Base-by-base conservation (phyloP, 352 stramenopile genomes). In the Phytophthora tentaculata region DNA sequence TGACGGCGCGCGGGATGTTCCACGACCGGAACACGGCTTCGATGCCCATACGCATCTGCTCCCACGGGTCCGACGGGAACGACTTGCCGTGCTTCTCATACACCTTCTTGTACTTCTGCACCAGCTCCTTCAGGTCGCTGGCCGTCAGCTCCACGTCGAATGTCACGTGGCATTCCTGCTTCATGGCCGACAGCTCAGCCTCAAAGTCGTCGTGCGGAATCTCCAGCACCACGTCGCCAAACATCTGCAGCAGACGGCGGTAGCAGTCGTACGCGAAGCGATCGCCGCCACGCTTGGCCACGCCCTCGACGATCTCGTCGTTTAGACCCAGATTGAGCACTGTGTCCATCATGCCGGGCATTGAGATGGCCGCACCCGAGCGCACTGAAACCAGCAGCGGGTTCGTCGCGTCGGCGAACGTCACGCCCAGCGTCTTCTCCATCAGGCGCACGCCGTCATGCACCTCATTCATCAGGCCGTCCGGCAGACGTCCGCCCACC, bases 241-340 rank as follows among this genome's bases (percentile, higher is more conserved):
- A 67, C 57, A 71, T 67, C 57, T 71, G 57, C 64, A 67, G 57
- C 51, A 73, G 60, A n/a, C 64, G 64, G 3, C 64, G 64, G 53
- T 73, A 73, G 59, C 59, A 73, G 65, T 69, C 65, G 52, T 64
- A 73, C 37, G 58, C 59, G 45, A 73, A 69, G 52, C 58, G 58
- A 23, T 69, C 65, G 45, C 65, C 65, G 44, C 58, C 65, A 58
- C 65, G 59, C 59, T 67, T 56, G 58, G 48, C 66, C 53, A 69
- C 66, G n/a, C 53, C 47, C 59, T 61, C 29, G 45, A 69, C 66
- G 47, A 69, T 69, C 45, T 69, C 59, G 28, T 69, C 65, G 59
- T 69, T 69, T 61, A 69, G 60, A 19, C 60, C 59, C 53, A 73
- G 39, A 53, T 73, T 73, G 19, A 73, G 66, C 60, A 73, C 66